Evolutionary conservation across 2,329 filamentous ascomycete genomes (phyloP).

Genomic region (Fusarium sp.): DNA sequence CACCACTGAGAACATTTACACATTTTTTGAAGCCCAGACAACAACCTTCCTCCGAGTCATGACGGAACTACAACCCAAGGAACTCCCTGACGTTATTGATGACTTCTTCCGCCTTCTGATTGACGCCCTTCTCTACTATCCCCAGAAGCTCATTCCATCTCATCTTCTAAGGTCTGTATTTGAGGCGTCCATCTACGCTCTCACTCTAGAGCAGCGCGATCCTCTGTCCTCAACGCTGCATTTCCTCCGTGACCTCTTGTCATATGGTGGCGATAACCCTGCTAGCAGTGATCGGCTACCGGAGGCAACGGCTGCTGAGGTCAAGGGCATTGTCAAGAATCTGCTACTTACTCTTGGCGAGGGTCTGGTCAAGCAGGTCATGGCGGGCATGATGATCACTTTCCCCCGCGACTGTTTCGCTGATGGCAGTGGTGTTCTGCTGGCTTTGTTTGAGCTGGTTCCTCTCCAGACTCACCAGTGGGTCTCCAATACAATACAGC

Average conservation of each 20-base stretch:
- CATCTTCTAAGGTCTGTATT: conserved; percentile 83
- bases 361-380: conserved; percentile 82
- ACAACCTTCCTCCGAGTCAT: conserved; percentile 89
- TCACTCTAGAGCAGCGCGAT: conserved; percentile 90
- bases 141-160: conserved; percentile 82
- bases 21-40: conserved; percentile 94
- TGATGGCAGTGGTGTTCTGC: conserved; percentile 90
- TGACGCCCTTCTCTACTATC: conserved; percentile 93
- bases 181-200: conserved; percentile 83
- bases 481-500: conserved; percentile 83
- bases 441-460: conserved; percentile 87
- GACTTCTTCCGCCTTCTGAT: conserved; percentile 95
- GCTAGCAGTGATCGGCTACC: conserved; percentile 68
- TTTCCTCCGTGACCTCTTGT: conserved; percentile 90
- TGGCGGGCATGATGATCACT: conserved; percentile 99
- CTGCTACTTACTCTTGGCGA: conserved; percentile 78
- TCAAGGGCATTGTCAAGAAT: conserved; percentile 77
- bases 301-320: conserved; percentile 70
- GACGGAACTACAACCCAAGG: conserved; percentile 78
- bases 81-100: conserved; percentile 87
- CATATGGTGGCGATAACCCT: conserved; percentile 82
- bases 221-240: conserved; percentile 91
- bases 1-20: conserved; percentile 89
- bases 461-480: conserved; percentile 82
- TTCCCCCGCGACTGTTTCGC: conserved; percentile 96